phyloP scores from a whole-genome alignment of 2,329 filamentous ascomycete species.

The Claviceps monticola region DNA sequence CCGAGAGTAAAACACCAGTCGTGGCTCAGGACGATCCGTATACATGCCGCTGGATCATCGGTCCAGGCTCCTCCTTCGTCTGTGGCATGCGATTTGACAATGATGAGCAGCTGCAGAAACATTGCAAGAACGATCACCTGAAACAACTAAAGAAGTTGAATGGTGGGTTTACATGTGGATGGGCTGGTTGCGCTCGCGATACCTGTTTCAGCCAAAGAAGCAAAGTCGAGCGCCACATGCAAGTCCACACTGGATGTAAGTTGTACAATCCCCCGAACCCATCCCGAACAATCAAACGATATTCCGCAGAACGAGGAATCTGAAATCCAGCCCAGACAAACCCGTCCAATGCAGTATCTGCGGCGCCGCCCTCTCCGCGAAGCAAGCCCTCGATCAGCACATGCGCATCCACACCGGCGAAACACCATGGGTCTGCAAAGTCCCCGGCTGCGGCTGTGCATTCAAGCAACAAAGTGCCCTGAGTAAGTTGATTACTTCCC shows the following conservation, averaged over 20 bases:
- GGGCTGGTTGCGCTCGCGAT: constrained; percentile 41
- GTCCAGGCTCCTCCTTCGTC: constrained; percentile 7
- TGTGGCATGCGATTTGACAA: constrained; percentile 25
- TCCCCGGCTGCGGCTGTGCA: constrained; percentile 35
- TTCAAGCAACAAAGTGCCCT: constrained; percentile 56
- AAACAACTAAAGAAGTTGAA: constrained; percentile 28
- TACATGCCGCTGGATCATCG: constrained; percentile 20
- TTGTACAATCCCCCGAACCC: not conserved
- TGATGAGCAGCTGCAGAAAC: constrained; percentile 38
- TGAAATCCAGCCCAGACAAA: constrained; percentile 31
- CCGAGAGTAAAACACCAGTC: constrained; percentile 7
- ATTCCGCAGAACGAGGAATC: not conserved
- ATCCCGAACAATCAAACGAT: too few relatives aligned
- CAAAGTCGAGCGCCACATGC: constrained; percentile 51
- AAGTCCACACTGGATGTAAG: constrained; percentile 51
- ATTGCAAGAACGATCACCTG: constrained; percentile 38
- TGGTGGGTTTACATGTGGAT: constrained; percentile 38
- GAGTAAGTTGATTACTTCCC: constrained; percentile 29
- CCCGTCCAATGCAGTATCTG: constrained; percentile 44
- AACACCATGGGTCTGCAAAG: constrained; percentile 45
- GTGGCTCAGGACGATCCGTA: constrained; percentile 14
- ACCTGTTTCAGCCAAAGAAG: constrained; percentile 43
- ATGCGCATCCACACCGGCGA: constrained; percentile 52
- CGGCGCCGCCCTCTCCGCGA: constrained; percentile 45
- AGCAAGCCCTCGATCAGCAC: constrained; percentile 55